Base-by-base conservation (phyloP, 2,329 filamentous ascomycete species). In the Clarireedia hainanense region DNA sequence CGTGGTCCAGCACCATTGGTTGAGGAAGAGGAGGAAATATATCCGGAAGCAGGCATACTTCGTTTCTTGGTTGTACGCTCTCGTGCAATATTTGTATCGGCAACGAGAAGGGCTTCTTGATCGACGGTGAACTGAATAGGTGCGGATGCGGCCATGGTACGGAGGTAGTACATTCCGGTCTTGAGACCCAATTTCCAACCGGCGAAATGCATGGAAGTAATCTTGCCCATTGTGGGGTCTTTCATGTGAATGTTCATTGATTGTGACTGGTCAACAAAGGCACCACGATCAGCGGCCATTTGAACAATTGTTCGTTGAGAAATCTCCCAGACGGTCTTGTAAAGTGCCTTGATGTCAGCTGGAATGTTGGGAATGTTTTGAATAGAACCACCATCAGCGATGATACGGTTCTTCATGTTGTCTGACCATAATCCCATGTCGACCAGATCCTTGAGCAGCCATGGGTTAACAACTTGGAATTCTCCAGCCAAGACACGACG, bases 321-420 rank as follows among this genome's bases (percentile, higher is more conserved):
- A 68, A 99, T 96, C 72, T 99, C 94, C 94, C 94, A 99, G 23
- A 99, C 94, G 3, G 94, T 99, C 85, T 99, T 99, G 83, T 99
- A 99, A 6, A 99, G 81, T 40, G 86, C 85, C 79, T 99, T 99
- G 79, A 95, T 88, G 65, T 99, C 94, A 34, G 88, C 83, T 14
- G 94, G 92, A 61, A 99, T 96, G 75, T 95, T 97, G 70, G 92
- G 89, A 61, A 99, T 92, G 74, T 94, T 92, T 74, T 97, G 94
- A 55, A 99, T 88, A 20, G 92, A 97, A 63, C 94, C 94, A 64
- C 89, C 89, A 60, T 96, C 92, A 57, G 94, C 88, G 68, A 99
- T 99, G 80, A 99, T 99, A 67, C 94, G 91, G 80, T 99, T 99
- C 86, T 99, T 99, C 94, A 99, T 99, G 77, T 91, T 90, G 75